A percentile compares a stretch with the other conserved stretches of the same genome.
Evolutionary conservation across 2,329 filamentous ascomycete species (phyloP).

Genomic region (Epichloe bromicola): DNA sequence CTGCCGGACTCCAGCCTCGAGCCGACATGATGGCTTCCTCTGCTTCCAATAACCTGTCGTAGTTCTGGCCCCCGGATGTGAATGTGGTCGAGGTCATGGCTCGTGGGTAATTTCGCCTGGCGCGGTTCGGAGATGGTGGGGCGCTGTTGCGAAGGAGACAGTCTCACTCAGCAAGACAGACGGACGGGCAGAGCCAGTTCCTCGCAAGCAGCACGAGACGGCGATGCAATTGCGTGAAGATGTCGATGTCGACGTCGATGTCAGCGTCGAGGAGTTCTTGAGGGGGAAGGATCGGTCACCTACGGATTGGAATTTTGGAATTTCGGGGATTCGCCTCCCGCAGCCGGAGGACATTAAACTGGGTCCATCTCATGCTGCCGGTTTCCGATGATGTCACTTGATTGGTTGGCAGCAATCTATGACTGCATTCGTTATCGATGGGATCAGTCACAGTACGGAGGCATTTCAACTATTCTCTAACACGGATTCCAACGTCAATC

Average conservation of each 20-base stretch:
- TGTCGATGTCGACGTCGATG: neutral
- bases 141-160: neutral
- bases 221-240: neutral
- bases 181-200: neutral
- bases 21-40: conserved; percentile 18
- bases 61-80: conserved; percentile 12
- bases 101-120: neutral
- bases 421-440: neutral
- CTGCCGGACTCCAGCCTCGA: conserved; percentile 9
- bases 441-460: no score
- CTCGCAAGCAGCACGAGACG: conserved; percentile 1
- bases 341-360: conserved; percentile 4
- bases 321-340: conserved; percentile 1
- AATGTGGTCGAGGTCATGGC: conserved; percentile 4
- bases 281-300: no score
- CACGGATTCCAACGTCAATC: neutral
- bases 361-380: conserved; percentile 3
- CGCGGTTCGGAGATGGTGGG: neutral
- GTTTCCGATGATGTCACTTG: conserved; percentile 7
- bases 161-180: neutral
- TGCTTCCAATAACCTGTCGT: conserved; percentile 15
- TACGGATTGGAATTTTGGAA: neutral
- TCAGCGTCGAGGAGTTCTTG: neutral
- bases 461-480: neutral
- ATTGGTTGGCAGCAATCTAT: conserved; percentile 4